phyloP scores from a whole-genome alignment of 805 yeast genomes.

The Candida sithepensis region DNA sequence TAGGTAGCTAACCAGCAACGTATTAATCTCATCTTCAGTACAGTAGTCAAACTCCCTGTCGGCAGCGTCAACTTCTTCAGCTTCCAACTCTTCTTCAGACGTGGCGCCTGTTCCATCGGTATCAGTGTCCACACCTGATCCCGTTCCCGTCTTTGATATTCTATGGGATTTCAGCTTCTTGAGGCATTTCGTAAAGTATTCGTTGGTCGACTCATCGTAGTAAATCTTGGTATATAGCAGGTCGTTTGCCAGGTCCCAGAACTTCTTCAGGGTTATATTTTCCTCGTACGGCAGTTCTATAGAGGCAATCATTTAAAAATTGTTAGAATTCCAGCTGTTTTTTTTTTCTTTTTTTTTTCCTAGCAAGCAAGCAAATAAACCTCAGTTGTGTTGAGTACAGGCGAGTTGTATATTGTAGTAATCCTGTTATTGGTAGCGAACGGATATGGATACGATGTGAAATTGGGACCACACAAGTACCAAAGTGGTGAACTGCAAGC shows the following conservation, averaged over 20 bases:
- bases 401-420: no score
- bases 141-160: constrained; percentile 3
- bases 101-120: neutral
- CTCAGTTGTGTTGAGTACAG: no score
- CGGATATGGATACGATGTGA: no score
- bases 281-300: constrained; percentile 23
- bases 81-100: constrained; percentile 3
- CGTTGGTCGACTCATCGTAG: constrained; percentile 22
- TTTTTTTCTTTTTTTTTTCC: no score
- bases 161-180: constrained; percentile 6
- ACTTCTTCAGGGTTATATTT: constrained; percentile 23
- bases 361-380: no score
- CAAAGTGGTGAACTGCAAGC: no score
- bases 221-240: constrained; percentile 26
- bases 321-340: no score
- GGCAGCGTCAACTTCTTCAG: neutral
- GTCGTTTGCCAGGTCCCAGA: constrained; percentile 32
- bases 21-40: constrained; percentile 31
- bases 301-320: constrained; percentile 3
- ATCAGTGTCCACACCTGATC: neutral
- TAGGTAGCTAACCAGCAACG: constrained; percentile 31
- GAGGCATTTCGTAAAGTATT: constrained; percentile 20
- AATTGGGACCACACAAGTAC: no score
- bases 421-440: no score
- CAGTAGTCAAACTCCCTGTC: constrained; percentile 12